Conservation (phyloP, 2,329 filamentous ascomycete species). For the Aureobasidium sp. region DNA sequence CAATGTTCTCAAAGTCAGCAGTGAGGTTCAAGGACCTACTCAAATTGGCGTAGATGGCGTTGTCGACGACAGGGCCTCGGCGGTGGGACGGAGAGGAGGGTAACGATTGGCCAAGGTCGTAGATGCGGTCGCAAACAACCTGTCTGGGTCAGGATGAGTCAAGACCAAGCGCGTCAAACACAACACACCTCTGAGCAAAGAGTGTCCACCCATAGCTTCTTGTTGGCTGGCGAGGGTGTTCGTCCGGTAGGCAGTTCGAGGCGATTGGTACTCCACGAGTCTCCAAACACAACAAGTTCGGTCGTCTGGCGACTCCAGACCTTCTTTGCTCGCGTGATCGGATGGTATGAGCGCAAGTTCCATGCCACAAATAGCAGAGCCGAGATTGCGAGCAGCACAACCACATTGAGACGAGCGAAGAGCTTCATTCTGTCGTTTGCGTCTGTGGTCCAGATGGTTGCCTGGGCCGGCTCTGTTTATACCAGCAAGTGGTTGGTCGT, state of each 20-base stretch:
- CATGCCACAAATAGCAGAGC: slow-evolving; percentile 3
- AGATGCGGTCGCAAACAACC: slow-evolving; percentile 11
- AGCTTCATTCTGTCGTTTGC: slow-evolving; percentile 12
- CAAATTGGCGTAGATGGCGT: neutral
- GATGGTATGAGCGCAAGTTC: slow-evolving; percentile 5
- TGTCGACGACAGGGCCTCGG: slow-evolving; percentile 9
- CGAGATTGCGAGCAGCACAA: slow-evolving; percentile 8
- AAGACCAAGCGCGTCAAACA: neutral
- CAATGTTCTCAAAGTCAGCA: neutral
- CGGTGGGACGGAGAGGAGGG: neutral
- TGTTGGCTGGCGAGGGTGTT: neutral
- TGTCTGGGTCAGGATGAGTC: slow-evolving; percentile 9
- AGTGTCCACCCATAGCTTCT: slow-evolving; percentile 7
- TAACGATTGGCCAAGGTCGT: slow-evolving; percentile 5
- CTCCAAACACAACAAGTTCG: slow-evolving; percentile 4
- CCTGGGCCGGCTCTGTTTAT: neutral
- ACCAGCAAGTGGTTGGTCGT: neutral
- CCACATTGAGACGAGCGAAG: slow-evolving; percentile 11
- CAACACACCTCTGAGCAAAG: slow-evolving; percentile 9
- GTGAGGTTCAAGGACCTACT: slow-evolving; percentile 3
- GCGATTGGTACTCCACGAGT: slow-evolving; percentile 13
- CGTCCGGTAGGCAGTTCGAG: neutral
- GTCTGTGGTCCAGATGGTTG: neutral
- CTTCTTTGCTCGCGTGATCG: slow-evolving; percentile 4
- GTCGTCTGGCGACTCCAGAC: slow-evolving; percentile 5